Conservation (phyloP, 225 moss, liverwort and hornwort genomes). For the Physcomitrium patens region DNA sequence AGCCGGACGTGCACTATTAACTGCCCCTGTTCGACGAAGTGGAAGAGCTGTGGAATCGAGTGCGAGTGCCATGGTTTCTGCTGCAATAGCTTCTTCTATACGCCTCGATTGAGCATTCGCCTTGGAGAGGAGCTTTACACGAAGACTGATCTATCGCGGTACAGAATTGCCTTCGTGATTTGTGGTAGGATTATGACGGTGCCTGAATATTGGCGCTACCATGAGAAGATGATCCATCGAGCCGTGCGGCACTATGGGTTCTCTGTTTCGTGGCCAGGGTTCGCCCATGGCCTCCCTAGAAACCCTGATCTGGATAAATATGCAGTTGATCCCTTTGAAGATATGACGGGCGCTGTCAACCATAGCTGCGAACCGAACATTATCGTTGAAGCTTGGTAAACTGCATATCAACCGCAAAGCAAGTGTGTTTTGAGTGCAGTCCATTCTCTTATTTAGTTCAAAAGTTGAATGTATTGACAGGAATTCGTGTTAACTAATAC, state of each 20-base stretch:
- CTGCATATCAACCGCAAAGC: too few species aligned
- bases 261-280: slow-evolving; percentile 48
- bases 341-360: slow-evolving; percentile 56
- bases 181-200: slow-evolving; percentile 54
- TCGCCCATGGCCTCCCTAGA: slow-evolving; percentile 38
- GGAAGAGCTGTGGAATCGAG: slow-evolving; percentile 52
- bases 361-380: slow-evolving; percentile 56
- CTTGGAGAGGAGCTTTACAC: slow-evolving; percentile 59
- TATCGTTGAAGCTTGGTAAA: slow-evolving; percentile 45
- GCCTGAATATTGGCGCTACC: slow-evolving; percentile 44
- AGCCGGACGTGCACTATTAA: slow-evolving; percentile 42
- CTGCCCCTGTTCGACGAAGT: slow-evolving; percentile 39
- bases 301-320: slow-evolving; percentile 47
- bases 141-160: slow-evolving; percentile 34
- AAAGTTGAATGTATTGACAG: neutral
- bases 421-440: slow-evolving; percentile 7
- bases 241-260: slow-evolving; percentile 42
- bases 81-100: slow-evolving; percentile 57
- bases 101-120: slow-evolving; percentile 49
- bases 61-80: slow-evolving; percentile 57
- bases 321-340: slow-evolving; percentile 53
- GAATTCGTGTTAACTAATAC: neutral
- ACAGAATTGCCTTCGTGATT: slow-evolving; percentile 42
- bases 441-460: neutral
- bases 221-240: slow-evolving; percentile 42